Base-by-base conservation (phyloP, 768 basidiomycete species). In the Rhodotorula kratochvilovae region DNA sequence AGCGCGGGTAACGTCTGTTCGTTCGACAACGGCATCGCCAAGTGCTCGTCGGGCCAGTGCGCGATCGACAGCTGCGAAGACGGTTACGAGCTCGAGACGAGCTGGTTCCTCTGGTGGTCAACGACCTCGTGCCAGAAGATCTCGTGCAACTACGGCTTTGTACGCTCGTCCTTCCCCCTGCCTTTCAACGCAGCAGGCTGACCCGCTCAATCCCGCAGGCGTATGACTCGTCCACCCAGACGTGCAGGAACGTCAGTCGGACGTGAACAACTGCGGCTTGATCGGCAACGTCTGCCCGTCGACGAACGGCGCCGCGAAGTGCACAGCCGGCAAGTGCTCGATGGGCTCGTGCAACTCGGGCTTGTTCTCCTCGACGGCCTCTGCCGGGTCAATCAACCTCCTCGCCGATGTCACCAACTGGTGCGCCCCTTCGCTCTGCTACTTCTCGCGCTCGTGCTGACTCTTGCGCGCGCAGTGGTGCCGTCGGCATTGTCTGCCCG, bases 251-350 rank as follows among this genome's bases (percentile, higher is more conserved):
- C 46, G 43, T 59, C 55, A 33, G 33, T 45, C 43, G 4, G 69
- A 70, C 59, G 10, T 42, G 6, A 66, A 57, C 64, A 70, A 70
- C 69, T 70, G 69, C 46, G 73, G 73, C 31, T 27, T 46, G 17
- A 13, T 70, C 48, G 69, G 69, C 21, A 65, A 68, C 36, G 29
- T n/a, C n/a, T 74, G 73, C 65, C 27, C 45, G 1, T 57, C 62
- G 33, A 21, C 11, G 2, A 57, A 66, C 55, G 72, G 72, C 27
- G 25, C 31, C 3, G 54, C 66, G 19, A 45, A 31, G 7, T 74
- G 73, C 63, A 42, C 43, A 17, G 31, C 11, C 25, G 51, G 54
- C 16, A 21, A 43, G 50, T 73, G 72, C 67, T 50, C 57, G 46
- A 43, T 45, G 42, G 8, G 23, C 5, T 60, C 65, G 17, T 74